These are phyloP conservation scores for Leersia perrieri DNA, from an alignment of 176 grass and related monocot genomes.

Conservation along the genomic window DNA sequence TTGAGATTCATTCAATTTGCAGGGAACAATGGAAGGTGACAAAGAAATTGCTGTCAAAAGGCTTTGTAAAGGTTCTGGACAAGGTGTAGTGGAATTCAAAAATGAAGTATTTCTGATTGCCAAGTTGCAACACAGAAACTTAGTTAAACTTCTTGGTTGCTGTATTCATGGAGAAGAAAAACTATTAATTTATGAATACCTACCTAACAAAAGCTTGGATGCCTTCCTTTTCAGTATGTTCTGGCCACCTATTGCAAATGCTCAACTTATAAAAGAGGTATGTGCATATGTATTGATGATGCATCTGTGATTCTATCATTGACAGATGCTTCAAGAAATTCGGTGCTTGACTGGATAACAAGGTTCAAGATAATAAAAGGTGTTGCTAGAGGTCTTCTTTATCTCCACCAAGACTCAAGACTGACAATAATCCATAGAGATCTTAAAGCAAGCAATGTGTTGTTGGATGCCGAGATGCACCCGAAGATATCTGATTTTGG, in stretches of 20 bases:
- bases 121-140: slow-evolving; percentile 52
- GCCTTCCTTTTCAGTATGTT: slow-evolving; percentile 52
- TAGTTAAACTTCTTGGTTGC: slow-evolving; percentile 47
- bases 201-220: slow-evolving; percentile 54
- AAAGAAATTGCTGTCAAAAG: slow-evolving; percentile 42
- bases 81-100: slow-evolving; percentile 48
- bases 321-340: slow-evolving; percentile 27
- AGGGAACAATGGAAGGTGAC: slow-evolving; percentile 31
- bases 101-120: slow-evolving; percentile 43
- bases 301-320: neutral
- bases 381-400: slow-evolving; percentile 53
- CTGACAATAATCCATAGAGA: slow-evolving; percentile 47
- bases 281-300: neutral
- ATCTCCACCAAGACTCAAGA: slow-evolving; percentile 67
- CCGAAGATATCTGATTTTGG: slow-evolving; percentile 59
- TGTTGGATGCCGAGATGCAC: slow-evolving; percentile 45
- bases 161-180: slow-evolving; percentile 37
- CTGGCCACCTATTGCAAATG: neutral
- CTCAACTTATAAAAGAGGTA: neutral
- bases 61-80: slow-evolving; percentile 29
- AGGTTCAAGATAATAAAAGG: slow-evolving; percentile 59
- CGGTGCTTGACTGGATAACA: slow-evolving; percentile 40
- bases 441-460: slow-evolving; percentile 49
- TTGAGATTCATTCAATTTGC: neutral
- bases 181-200: slow-evolving; percentile 47